Evolutionary conservation across 495 filamentous ascomycete species (phyloP).

Genomic region (Lasiosphaeriaceae sp.): DNA sequence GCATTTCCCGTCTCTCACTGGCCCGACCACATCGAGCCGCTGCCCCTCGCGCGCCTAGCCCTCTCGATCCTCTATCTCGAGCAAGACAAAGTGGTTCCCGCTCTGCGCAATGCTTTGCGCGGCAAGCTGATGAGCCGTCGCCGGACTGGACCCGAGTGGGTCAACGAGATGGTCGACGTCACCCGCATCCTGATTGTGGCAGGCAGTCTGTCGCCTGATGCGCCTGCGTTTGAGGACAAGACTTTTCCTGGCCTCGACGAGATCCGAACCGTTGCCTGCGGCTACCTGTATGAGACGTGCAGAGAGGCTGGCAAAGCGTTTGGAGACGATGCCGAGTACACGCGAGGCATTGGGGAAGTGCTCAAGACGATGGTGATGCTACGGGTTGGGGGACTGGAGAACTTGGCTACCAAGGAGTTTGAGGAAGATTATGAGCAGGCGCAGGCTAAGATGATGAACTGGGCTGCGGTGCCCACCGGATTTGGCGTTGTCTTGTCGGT

Average conservation of each 20-base stretch:
- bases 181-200: constrained; percentile 6
- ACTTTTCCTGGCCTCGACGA: constrained; percentile 8
- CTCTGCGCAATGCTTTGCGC: constrained; percentile 17
- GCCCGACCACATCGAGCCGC: constrained; percentile 21
- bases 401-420: constrained; percentile 11
- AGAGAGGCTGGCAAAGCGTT: constrained; percentile 8
- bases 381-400: no score
- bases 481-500: not conserved
- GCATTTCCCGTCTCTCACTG: constrained; percentile 9
- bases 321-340: constrained; percentile 13
- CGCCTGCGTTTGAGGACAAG: constrained; percentile 1
- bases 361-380: not conserved
- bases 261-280: constrained; percentile 13
- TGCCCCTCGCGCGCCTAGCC: constrained; percentile 14
- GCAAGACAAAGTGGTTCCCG: constrained; percentile 8
- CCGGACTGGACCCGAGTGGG: constrained; percentile 13
- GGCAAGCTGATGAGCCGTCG: constrained; percentile 13
- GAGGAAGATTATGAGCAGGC: constrained; percentile 11
- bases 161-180: constrained; percentile 21
- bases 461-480: constrained; percentile 13
- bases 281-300: constrained; percentile 17
- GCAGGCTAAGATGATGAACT: constrained; percentile 15
- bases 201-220: constrained; percentile 1
- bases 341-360: constrained; percentile 10
- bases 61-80: constrained; percentile 16